Conservation (phyloP, 371 early-diverging fungal species). For the Rhizopus sp. region DNA sequence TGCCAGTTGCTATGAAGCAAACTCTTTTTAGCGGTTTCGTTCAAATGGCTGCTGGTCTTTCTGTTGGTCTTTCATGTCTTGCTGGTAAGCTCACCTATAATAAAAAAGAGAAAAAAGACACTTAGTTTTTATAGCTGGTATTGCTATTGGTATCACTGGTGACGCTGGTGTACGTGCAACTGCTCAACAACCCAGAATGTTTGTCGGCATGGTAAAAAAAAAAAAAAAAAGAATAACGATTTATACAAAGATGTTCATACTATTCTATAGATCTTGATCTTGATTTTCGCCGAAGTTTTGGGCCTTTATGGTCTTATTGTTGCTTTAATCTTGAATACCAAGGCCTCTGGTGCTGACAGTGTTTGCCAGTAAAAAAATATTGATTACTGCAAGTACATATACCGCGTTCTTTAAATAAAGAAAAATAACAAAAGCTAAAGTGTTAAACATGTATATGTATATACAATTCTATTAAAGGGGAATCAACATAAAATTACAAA, state of each 20-base stretch:
- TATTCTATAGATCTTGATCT: conserved; percentile 68
- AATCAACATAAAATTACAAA: too few relatives aligned
- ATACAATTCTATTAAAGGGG: background rate
- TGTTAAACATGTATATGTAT: background rate
- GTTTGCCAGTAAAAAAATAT: conserved; percentile 29
- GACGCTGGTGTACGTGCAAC: conserved; percentile 93
- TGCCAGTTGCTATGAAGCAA: conserved; percentile 57
- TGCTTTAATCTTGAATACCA: conserved; percentile 95
- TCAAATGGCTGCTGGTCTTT: conserved; percentile 92
- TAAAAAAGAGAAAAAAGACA: background rate
- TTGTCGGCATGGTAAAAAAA: conserved; percentile 81
- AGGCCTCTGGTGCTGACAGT: conserved; percentile 54
- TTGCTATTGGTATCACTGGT: conserved; percentile 96
- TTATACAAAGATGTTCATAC: conserved; percentile 2
- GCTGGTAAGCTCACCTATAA: conserved; percentile 45
- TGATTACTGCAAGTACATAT: background rate
- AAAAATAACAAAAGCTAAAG: background rate
- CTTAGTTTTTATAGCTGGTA: conserved; percentile 70
- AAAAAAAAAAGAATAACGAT: background rate
- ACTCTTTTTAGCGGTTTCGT: conserved; percentile 79
- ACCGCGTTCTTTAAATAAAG: background rate
- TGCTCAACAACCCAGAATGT: conserved; percentile 92
- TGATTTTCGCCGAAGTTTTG: conserved; percentile 99
- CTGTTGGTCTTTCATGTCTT: conserved; percentile 91
- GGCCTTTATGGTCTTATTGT: conserved; percentile 95